Evolutionary conservation across 2,329 filamentous ascomycete species (phyloP).

Genomic region (Cladosporium halotolerans): DNA sequence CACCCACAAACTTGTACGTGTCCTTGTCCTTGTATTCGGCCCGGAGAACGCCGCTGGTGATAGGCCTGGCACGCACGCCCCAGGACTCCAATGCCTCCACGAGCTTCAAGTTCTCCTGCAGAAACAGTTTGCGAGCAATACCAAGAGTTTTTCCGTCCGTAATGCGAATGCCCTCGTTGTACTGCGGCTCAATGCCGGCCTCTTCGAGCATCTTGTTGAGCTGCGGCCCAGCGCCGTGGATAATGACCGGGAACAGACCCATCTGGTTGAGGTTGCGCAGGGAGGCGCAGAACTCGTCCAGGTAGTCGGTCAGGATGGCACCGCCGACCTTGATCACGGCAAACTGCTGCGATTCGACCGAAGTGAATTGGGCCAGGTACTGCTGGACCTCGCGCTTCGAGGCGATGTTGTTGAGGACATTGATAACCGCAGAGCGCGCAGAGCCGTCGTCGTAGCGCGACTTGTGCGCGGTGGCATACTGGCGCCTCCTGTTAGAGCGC

Average conservation of each 20-base stretch:
- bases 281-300: conserved; percentile 83
- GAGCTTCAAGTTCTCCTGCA: conserved; percentile 91
- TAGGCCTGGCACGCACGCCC: conserved; percentile 80
- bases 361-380: conserved; percentile 95
- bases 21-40: conserved; percentile 95
- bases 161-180: conserved; percentile 91
- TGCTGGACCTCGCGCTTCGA: conserved; percentile 95
- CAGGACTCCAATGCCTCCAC: conserved; percentile 84
- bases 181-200: conserved; percentile 88
- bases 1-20: conserved; percentile 91
- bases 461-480: conserved; percentile 26
- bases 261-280: conserved; percentile 91
- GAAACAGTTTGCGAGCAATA: conserved; percentile 83
- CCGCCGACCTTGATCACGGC: conserved; percentile 98
- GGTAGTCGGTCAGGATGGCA: conserved; percentile 88
- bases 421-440: conserved; percentile 75
- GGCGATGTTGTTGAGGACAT: conserved; percentile 89
- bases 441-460: conserved; percentile 46
- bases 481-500: conserved; percentile 4
- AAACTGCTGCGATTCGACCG: conserved; percentile 93
- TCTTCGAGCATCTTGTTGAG: conserved; percentile 85
- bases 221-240: conserved; percentile 92
- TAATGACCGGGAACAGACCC: conserved; percentile 88
- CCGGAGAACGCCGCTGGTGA: conserved; percentile 82
- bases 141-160: conserved; percentile 93